Evolutionary conservation across 1,139 yeast species (phyloP), one percentile per base, ranked within the genome.

Genomic region (Oligophagozyma castellii): DNA sequence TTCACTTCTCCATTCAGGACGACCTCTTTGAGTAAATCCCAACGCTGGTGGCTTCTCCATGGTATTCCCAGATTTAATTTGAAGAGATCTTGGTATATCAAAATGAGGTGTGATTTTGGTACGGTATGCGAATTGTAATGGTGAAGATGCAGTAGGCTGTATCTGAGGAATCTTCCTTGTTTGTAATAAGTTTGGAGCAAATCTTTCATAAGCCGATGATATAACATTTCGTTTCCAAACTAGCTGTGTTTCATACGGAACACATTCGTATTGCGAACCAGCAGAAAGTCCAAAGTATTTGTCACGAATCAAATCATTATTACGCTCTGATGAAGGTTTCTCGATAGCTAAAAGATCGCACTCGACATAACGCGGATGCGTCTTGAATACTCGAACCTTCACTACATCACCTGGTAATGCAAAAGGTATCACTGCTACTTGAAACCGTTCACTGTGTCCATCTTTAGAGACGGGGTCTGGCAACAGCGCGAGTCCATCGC

Each of bases 101-200:
- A 86, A 89, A 59, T 89, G 98, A 4, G 98, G 98, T 1, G 98
- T 89, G 29, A 89, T 65, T 48, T 89, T 89, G 1, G 98, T 89
- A 50, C 98, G 63, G 56, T 89, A 89, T 26, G 65, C 63, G 49
- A 67, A 80, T 41, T 74, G 66, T 35, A 72, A 57, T 3, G 98
- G 98, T 3, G 94, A 79, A 4, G 78, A 72, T 26, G 80, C 73
- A 0, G 96, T 86, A 3, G 61, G 56, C 7, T 64, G 64, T 19
- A 89, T 61, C 6, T 48, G 59, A 0, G 95, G 95, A 15, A 78
- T 50, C 26, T 59, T 48, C 0, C 52, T 51, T 7, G 55, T 49
- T 2, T 54, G 51, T 3, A 60, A 41, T 30, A 72, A 52, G 2
- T 54, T 48, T 25, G 63, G 63, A 1, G 94, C 92, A 51, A 81